A percentile compares a stretch with the other conserved stretches of the same genome.
Conservation (phyloP, 495 filamentous ascomycete genomes). For the Neurospora tetraspora region DNA sequence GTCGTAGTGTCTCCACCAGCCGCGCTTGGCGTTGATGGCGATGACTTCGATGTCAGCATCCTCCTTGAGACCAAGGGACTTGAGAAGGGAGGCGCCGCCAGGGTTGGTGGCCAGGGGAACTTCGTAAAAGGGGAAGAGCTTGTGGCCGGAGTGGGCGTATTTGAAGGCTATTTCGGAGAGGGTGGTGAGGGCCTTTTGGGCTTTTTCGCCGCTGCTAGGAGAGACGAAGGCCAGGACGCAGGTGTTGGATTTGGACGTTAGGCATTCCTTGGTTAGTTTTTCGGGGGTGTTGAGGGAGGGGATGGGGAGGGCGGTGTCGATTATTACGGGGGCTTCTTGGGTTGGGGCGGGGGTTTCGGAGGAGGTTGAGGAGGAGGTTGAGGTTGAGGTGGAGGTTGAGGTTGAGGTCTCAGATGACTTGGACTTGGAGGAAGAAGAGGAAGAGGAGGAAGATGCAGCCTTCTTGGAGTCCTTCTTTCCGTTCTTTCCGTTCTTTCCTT, state of each 20-base stretch:
- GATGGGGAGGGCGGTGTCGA: slow-evolving; percentile 47
- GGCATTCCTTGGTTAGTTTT: slow-evolving; percentile 58
- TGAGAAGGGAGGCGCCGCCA: slow-evolving; percentile 43
- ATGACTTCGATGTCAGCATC: slow-evolving; percentile 50
- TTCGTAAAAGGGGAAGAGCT: slow-evolving; percentile 75
- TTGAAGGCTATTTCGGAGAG: slow-evolving; percentile 70
- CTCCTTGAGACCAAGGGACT: slow-evolving; percentile 49
- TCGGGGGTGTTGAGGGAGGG: slow-evolving; percentile 36
- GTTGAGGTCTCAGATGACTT: slow-evolving; percentile 28
- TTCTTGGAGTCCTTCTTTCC: slow-evolving; percentile 43
- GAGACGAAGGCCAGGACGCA: slow-evolving; percentile 75
- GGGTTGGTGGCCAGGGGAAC: slow-evolving; percentile 52
- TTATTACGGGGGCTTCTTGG: slow-evolving; percentile 32
- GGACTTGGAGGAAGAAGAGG: slow-evolving; percentile 32
- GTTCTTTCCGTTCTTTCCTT: slow-evolving; percentile 10
- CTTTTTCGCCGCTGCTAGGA: slow-evolving; percentile 36
- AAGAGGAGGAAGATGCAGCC: slow-evolving; percentile 37
- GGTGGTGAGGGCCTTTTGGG: slow-evolving; percentile 48
- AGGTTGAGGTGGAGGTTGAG: slow-evolving; percentile 22
- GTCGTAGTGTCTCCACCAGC: slow-evolving; percentile 73
- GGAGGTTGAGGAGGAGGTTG: slow-evolving; percentile 24
- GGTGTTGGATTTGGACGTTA: slow-evolving; percentile 65
- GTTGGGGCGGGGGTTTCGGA: slow-evolving; percentile 26
- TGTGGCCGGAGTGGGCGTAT: slow-evolving; percentile 48
- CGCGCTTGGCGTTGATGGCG: slow-evolving; percentile 71